Evolutionary conservation across 768 basidiomycete genomes (phyloP).

Genomic region (Tephrocybe sp.): DNA sequence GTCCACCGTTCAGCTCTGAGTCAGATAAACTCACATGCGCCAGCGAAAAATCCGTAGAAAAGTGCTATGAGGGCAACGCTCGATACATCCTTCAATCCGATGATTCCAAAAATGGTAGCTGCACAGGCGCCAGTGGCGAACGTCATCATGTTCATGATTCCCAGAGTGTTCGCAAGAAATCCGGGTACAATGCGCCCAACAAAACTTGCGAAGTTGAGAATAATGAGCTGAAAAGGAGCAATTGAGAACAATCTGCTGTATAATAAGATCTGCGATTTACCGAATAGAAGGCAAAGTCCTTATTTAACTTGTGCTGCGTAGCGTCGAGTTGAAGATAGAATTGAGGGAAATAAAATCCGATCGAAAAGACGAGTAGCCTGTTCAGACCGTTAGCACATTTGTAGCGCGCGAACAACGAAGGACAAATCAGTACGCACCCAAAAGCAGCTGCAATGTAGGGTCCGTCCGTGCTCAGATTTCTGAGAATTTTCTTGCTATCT

Average conservation of each 20-base stretch:
- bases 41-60: slow-evolving; percentile 41
- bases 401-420: background rate
- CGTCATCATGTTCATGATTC: slow-evolving; percentile 26
- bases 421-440: slow-evolving; percentile 11
- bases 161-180: slow-evolving; percentile 20
- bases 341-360: slow-evolving; percentile 30
- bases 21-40: slow-evolving; percentile 20
- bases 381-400: too few species aligned
- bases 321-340: slow-evolving; percentile 43
- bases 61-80: slow-evolving; percentile 35
- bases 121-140: slow-evolving; percentile 25
- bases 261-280: slow-evolving; percentile 5
- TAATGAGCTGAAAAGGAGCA: slow-evolving; percentile 19
- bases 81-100: slow-evolving; percentile 28
- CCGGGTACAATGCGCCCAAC: slow-evolving; percentile 25
- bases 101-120: slow-evolving; percentile 34
- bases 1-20: background rate
- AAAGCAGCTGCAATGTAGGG: slow-evolving; percentile 13
- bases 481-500: slow-evolving; percentile 1
- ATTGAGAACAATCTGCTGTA: background rate
- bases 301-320: slow-evolving; percentile 26
- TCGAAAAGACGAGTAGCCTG: slow-evolving; percentile 17
- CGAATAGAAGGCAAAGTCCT: slow-evolving; percentile 31
- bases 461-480: slow-evolving; percentile 15
- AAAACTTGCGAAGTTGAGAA: slow-evolving; percentile 23